These are phyloP conservation scores for Colletotrichum sp. DNA, from an alignment of 2,329 filamentous ascomycete species.

Conservation along the genomic window DNA sequence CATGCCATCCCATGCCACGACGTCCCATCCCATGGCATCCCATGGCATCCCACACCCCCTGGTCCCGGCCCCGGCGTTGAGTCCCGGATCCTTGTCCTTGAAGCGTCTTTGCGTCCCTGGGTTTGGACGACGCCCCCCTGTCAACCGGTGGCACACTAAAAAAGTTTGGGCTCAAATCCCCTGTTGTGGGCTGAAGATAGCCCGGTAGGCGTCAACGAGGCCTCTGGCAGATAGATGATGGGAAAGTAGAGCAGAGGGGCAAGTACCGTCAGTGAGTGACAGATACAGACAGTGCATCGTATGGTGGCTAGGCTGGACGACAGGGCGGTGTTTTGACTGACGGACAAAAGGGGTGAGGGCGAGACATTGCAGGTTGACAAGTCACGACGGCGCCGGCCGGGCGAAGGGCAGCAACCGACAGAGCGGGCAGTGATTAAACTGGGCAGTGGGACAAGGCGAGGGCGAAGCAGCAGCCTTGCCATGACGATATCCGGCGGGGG, in stretches of 20 bases:
- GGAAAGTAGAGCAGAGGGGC: not conserved
- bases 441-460: not conserved
- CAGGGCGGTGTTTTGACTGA: not conserved
- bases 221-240: slow-evolving; percentile 5
- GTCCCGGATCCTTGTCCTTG: slow-evolving; percentile 17
- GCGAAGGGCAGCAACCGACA: not conserved
- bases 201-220: slow-evolving; percentile 11
- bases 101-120: slow-evolving; percentile 20
- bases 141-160: slow-evolving; percentile 20
- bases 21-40: slow-evolving; percentile 9
- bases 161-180: slow-evolving; percentile 2
- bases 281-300: not conserved
- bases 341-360: slow-evolving; percentile 1
- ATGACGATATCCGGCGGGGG: not conserved
- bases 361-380: slow-evolving; percentile 14
- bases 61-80: not conserved
- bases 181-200: slow-evolving; percentile 23
- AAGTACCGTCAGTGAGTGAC: not conserved
- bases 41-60: slow-evolving; percentile 4
- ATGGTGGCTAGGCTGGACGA: not conserved
- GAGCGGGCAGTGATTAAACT: not conserved
- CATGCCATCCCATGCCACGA: slow-evolving; percentile 13
- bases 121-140: slow-evolving; percentile 17
- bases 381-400: slow-evolving; percentile 7
- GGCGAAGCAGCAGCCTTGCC: not conserved